Evolutionary conservation across 306 rosid species (phyloP).

Genomic region (Nissolia schottii): DNA sequence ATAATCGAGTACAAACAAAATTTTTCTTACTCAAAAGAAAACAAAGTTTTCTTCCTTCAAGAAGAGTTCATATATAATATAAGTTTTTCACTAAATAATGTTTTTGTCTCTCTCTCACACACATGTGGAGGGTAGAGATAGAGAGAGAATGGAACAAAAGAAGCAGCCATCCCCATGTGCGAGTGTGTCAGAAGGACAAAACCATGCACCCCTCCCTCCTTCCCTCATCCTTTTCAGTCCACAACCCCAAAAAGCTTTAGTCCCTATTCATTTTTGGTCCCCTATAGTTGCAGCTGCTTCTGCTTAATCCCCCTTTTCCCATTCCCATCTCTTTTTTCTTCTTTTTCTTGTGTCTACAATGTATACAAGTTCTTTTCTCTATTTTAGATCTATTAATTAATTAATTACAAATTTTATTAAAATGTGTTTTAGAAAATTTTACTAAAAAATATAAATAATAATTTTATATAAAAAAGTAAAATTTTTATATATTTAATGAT

Average conservation of each 20-base stretch:
- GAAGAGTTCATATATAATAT: too few relatives aligned
- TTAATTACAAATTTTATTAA: too few relatives aligned
- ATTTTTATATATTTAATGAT: too few relatives aligned
- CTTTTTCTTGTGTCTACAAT: conserved; percentile 14
- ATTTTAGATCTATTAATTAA: too few relatives aligned
- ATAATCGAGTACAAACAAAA: too few relatives aligned
- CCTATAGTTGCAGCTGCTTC: conserved; percentile 18
- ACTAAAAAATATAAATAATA: too few relatives aligned
- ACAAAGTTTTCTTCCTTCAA: too few relatives aligned
- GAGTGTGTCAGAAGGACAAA: conserved; percentile 30
- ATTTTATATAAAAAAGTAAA: too few relatives aligned
- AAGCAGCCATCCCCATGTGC: conserved; percentile 53
- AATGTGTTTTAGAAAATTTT: too few relatives aligned
- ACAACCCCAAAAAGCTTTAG: conserved; percentile 19
- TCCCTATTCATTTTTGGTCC: conserved; percentile 48
- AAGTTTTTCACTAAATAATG: too few relatives aligned
- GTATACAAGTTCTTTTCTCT: conserved; percentile 9
- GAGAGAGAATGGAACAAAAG: conserved; percentile 9
- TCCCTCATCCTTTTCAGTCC: conserved; percentile 31
- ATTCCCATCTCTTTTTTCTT: conserved; percentile 12
- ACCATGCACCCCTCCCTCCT: too few relatives aligned
- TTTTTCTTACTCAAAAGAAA: too few relatives aligned
- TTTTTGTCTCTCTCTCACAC: conserved; percentile 26
- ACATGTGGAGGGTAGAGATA: background rate
- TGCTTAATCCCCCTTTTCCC: conserved; percentile 17